Base-by-base conservation (phyloP, 192 early-diverging fungal species). In the Backusella westeae region DNA sequence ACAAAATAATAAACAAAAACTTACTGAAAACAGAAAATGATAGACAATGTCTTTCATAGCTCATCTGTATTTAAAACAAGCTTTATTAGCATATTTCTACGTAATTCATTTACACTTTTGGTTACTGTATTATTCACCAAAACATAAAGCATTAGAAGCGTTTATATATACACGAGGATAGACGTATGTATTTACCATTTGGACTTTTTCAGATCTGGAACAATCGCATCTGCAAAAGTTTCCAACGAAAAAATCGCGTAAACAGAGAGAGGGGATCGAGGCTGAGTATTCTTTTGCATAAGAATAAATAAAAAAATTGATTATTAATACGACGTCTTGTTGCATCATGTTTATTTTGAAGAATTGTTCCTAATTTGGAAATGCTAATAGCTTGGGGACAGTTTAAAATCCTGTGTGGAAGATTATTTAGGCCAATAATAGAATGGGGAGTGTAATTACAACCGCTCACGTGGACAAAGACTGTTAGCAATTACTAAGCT, bases 311-410 rank as follows among this genome's bases (percentile, higher is more conserved):
- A 63, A 12, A 63, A 32, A 26, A 14, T 26, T 26, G 56, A 63
- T 63, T 63, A 63, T 63, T 63, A 63, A 63, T 63, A 63, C 56
- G 56, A 63, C 56, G 56, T 63, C 26, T 26, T 63, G 56, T 63
- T 63, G 23, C 56, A 63, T 63, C 56, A 63, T 63, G 56, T 63
- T 63, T 63, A 14, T 63, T 29, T 63, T 63, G 7, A 63, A 29
- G 26, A 29, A 14, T 29, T 29, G 3, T 1, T 29, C 56, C 23
- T 63, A 63, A 63, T 63, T 63, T 63, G 56, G 56, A 63, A 63
- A 29, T 29, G 10, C 26, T 10, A 6, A n/a, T 26, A 63, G 23
- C 21, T 4, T 14, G 8, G 10, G 10, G 23, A 12, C 4, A 14
- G 56, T 63, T 26, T 63, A 63, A 63, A 29, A 63, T 63, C 56